Conservation (phyloP, 2,329 filamentous ascomycete genomes). For the Chaetothyriales sp. region DNA sequence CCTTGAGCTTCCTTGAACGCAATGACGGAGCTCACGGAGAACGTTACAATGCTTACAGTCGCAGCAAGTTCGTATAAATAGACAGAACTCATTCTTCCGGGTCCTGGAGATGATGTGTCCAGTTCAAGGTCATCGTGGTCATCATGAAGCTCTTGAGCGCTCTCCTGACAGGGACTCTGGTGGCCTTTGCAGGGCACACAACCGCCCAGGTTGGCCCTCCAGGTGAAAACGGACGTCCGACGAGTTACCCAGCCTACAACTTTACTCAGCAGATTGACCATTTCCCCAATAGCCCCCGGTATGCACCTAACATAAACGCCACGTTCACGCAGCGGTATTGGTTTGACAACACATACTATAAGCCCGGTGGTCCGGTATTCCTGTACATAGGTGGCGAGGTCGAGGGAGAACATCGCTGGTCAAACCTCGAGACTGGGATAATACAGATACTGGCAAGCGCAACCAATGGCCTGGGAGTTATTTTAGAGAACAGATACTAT, state of each 20-base stretch:
- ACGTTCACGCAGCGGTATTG: constrained; percentile 43
- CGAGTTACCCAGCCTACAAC: constrained; percentile 11
- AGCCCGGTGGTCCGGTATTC: constrained; percentile 38
- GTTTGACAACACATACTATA: constrained; percentile 39
- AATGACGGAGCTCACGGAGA: not conserved
- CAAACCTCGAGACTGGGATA: constrained; percentile 31
- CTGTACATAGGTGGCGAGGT: constrained; percentile 24
- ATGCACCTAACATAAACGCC: constrained; percentile 16
- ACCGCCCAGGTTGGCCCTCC: constrained; percentile 10
- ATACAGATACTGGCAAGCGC: constrained; percentile 41
- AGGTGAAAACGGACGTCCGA: constrained; percentile 10
- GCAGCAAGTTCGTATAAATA: not conserved
- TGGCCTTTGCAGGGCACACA: constrained; percentile 5
- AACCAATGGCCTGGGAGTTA: constrained; percentile 39
- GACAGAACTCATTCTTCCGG: not conserved
- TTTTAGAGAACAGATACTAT: constrained; percentile 27
- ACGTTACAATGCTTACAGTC: not conserved
- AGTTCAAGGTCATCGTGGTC: not conserved
- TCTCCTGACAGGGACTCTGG: not conserved
- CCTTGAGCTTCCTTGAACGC: not conserved
- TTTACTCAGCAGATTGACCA: constrained; percentile 14
- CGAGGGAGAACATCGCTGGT: constrained; percentile 26
- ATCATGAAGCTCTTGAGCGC: not conserved
- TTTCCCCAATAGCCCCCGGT: constrained; percentile 10
- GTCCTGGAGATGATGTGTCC: not conserved